Evolutionary conservation across 257 asterid species (phyloP).

Genomic region (Solanum tarijense): DNA sequence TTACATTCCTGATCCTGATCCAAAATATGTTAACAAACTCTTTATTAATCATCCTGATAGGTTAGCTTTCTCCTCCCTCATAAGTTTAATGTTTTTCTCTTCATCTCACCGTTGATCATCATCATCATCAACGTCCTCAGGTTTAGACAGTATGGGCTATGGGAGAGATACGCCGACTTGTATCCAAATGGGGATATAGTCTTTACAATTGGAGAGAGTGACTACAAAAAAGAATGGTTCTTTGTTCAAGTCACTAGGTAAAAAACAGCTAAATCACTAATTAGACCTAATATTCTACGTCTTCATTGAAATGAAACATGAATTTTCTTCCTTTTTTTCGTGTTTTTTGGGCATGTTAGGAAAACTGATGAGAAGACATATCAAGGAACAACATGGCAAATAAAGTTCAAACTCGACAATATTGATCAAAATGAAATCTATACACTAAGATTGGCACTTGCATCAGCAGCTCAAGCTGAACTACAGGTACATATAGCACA

Average conservation of each 20-base stretch:
- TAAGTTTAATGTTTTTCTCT: neutral
- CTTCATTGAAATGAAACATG: neutral
- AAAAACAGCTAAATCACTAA: neutral
- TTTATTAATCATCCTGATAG: slow-evolving; percentile 55
- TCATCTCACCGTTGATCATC: neutral
- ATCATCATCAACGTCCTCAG: slow-evolving; percentile 20
- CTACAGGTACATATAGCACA: slow-evolving; percentile 32
- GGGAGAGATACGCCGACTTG: slow-evolving; percentile 68
- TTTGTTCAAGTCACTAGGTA: slow-evolving; percentile 82
- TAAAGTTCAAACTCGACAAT: slow-evolving; percentile 28
- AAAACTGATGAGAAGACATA: slow-evolving; percentile 29
- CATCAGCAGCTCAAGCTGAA: slow-evolving; percentile 45
- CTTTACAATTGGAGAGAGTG: slow-evolving; percentile 54
- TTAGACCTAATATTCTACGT: neutral
- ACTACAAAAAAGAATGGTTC: slow-evolving; percentile 66
- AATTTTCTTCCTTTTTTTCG: neutral
- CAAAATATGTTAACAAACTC: slow-evolving; percentile 40
- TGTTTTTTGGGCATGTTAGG: slow-evolving; percentile 18
- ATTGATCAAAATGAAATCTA: slow-evolving; percentile 24
- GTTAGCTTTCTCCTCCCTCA: slow-evolving; percentile 6
- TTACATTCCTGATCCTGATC: slow-evolving; percentile 64
- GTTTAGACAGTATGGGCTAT: slow-evolving; percentile 84
- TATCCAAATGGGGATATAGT: slow-evolving; percentile 61
- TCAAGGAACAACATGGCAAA: slow-evolving; percentile 60
- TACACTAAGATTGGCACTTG: slow-evolving; percentile 59